Evolutionary conservation across 495 filamentous ascomycete species (phyloP), one percentile per base, ranked within the genome.

Genomic region (Niebla homalea): DNA sequence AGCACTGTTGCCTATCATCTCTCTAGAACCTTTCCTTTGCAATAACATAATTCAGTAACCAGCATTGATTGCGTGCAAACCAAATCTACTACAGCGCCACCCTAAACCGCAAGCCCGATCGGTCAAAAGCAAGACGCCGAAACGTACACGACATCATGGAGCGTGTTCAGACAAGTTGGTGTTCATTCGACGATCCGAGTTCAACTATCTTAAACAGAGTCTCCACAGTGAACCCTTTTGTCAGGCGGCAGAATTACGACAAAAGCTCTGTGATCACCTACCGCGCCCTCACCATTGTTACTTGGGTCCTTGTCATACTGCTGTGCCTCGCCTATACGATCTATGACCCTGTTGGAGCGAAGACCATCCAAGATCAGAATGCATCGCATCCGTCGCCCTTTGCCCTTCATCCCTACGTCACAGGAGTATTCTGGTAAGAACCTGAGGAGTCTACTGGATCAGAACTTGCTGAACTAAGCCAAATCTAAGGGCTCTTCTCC

Each of bases 371-470:
- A 83, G 73, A 75, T 36, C 78, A 87, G 59, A 87, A 84, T 57
- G 64, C 70, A 50, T 64, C 62, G 38, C 75, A 79, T 53, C 64
- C 64, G 38, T 89, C 87, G 1, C 80, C 84, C 0, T 95, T 94
- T 65, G 79, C 83, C 18, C 70, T 85, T 63, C 86, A 83, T 64
- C 65, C 72, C 10, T 64, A 81, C 55, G 79, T 92, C 52, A 78
- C 79, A 12, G 76, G 71, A 32, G 72, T 92, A 53, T 95, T 87
- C 70, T 94, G 86, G 85, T 87, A 68, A 40, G 68, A 53, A 7
- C 25, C 15, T 48, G 14, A 21, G 35, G 11, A 16, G 14, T 36
- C 36, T n/a, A 16, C 37, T 44, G 25, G 5, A 20, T 15, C n/a
- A 4, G 14, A n/a, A 12, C 10, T 45, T 12, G 16, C 19, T 23